phyloP scores from a whole-genome alignment of 306 rosid species.

The Gynostemma pentaphyllum region DNA sequence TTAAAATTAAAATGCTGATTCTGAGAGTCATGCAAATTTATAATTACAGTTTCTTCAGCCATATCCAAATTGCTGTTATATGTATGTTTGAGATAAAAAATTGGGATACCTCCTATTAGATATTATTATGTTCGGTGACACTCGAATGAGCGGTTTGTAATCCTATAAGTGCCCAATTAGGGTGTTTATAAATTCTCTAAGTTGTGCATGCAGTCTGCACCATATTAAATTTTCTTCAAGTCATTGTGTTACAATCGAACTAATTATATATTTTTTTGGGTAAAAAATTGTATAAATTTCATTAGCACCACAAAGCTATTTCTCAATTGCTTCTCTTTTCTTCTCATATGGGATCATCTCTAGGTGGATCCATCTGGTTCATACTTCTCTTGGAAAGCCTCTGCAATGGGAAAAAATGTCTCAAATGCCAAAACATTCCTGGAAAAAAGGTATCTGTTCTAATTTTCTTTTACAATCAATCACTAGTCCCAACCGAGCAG shows the following conservation, averaged over 20 bases:
- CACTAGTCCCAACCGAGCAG: neutral
- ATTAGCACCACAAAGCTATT: neutral
- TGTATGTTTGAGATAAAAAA: neutral
- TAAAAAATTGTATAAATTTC: neutral
- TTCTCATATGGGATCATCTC: conserved; percentile 6
- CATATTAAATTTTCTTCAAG: neutral
- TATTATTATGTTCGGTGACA: neutral
- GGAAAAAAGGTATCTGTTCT: conserved; percentile 68
- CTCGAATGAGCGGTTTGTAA: neutral
- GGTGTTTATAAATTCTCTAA: neutral
- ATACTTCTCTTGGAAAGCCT: conserved; percentile 96
- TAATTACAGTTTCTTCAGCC: neutral
- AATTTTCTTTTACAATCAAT: neutral
- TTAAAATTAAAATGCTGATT: neutral
- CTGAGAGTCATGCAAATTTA: neutral
- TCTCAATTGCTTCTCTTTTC: neutral
- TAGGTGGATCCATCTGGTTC: conserved; percentile 98
- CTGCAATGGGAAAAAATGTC: conserved; percentile 98
- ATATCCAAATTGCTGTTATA: neutral
- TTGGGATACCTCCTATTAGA: neutral
- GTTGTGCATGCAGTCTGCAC: neutral
- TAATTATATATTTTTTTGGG: neutral
- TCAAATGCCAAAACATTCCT: conserved; percentile 94
- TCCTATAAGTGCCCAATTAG: neutral
- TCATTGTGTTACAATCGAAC: neutral